Evolutionary conservation across 2,329 filamentous ascomycete genomes (phyloP).

Genomic region (Exophiala sp.): DNA sequence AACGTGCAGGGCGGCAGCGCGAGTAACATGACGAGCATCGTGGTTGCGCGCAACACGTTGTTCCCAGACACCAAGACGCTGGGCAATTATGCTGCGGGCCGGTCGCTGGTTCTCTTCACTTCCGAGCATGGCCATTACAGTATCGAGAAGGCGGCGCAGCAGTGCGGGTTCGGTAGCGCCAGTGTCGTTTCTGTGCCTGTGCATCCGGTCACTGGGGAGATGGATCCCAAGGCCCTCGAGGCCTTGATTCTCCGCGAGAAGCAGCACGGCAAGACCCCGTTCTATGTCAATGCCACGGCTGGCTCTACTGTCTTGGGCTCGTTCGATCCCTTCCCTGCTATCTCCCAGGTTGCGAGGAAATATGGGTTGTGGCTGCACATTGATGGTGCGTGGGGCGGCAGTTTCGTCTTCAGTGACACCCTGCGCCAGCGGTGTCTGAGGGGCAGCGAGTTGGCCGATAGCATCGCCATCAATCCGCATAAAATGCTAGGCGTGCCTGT

Average conservation of each 20-base stretch:
- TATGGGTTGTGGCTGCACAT: constrained; percentile 85
- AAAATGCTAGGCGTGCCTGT: constrained; percentile 93
- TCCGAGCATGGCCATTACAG: constrained; percentile 88
- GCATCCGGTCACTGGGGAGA: constrained; percentile 60
- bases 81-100: constrained; percentile 53
- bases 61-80: constrained; percentile 69
- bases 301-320: constrained; percentile 90
- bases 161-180: constrained; percentile 72
- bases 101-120: constrained; percentile 76
- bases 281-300: constrained; percentile 93
- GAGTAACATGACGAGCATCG: constrained; percentile 77
- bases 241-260: constrained; percentile 57
- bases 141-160: constrained; percentile 88
- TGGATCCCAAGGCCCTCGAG: constrained; percentile 62
- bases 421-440: constrained; percentile 58
- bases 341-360: constrained; percentile 63
- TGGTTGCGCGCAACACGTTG: constrained; percentile 79
- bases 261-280: constrained; percentile 66
- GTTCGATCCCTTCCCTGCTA: constrained; percentile 70
- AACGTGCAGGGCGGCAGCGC: constrained; percentile 73
- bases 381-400: constrained; percentile 86
- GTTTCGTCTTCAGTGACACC: constrained; percentile 65
- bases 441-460: constrained; percentile 70
- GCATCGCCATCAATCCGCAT: constrained; percentile 84
- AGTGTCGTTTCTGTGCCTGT: constrained; percentile 70